Percentiles rank a stretch among this genome's conserved stretches.
Conservation (phyloP, 352 stramenopile species). For the Blastocystis sp. region DNA sequence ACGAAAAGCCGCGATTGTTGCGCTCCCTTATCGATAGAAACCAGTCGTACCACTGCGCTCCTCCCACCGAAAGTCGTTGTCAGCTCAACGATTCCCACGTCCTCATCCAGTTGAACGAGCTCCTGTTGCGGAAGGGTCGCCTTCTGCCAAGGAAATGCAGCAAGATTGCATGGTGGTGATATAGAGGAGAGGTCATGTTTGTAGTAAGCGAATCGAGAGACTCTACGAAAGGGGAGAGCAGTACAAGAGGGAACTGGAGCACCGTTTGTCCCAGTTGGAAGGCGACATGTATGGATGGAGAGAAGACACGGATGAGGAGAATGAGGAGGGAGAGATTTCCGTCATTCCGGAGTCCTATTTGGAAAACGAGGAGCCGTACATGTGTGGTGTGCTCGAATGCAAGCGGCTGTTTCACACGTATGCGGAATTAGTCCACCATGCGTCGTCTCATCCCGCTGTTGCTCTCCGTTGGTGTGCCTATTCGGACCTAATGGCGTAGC, state of each 20-base stretch:
- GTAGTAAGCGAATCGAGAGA: slow-evolving; percentile 10
- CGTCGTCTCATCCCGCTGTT: not conserved
- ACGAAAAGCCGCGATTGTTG: not conserved
- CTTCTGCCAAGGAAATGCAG: not conserved
- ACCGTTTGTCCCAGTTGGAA: not conserved
- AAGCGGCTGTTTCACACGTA: slow-evolving; percentile 11
- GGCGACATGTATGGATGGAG: not conserved
- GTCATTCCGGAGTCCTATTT: slow-evolving; percentile 56
- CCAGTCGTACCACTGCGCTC: too few species aligned
- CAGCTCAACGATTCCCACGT: not conserved
- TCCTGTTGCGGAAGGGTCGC: not conserved
- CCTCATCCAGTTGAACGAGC: not conserved
- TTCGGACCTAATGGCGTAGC: too few species aligned
- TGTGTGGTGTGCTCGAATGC: slow-evolving; percentile 9
- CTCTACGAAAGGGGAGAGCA: not conserved
- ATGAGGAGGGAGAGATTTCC: slow-evolving; percentile 14
- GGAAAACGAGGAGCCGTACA: not conserved
- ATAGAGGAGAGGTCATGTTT: not conserved
- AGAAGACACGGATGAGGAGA: not conserved
- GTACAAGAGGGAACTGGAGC: not conserved
- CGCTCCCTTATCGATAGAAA: not conserved
- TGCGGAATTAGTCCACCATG: not conserved
- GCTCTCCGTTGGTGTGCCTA: slow-evolving; percentile 2
- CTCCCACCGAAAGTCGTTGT: not conserved
- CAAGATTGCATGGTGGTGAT: not conserved